Base-by-base conservation (phyloP, 2,329 filamentous ascomycete species). In the Alternaria sp. region DNA sequence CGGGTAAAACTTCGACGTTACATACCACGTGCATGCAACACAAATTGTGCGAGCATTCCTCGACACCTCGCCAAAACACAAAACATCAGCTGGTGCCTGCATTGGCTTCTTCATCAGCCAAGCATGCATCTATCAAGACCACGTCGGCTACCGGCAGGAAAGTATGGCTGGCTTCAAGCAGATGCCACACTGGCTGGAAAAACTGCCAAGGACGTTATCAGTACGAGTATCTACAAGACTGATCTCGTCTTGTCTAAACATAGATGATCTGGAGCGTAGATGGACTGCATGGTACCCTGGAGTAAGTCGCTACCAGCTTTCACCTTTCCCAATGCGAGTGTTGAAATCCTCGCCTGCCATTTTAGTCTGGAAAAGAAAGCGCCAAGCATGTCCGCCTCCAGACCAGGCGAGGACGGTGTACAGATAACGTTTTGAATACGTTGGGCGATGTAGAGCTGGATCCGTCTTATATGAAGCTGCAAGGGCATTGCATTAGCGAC, bases 401-500 rank as follows among this genome's bases (percentile, higher is more conserved):
- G 71, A 69, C 60, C 59, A 9, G 65, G 50, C 25, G 28, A 57
- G n/a, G 28, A 43, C 26, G 45, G 41, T 61, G 49, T 21, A 54
- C 54, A 67, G 58, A 61, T 67, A 60, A 55, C 49, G 21, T 63
- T 43, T 47, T 61, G 33, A 41, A 63, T 45, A 15, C 63, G 61
- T 67, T 62, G 64, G 65, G 63, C 45, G 44, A 46, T 51, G 65
- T 63, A 58, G 58, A 44, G 45, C 62, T 55, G 54, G 51, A 45
- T 33, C 64, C 56, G 59, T 47, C 51, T 65, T 64, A 60, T 58
- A 61, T 61, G n/a, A 53, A 62, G 44, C 58, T 72, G 65, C 68
- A 75, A 71, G 71, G 70, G 67, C 61, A 44, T 64, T 71, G 66
- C 65, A 55, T 58, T 65, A 65, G 61, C 67, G 68, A 68, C 67